Percentiles rank a stretch among this genome's conserved stretches.
Conservation (phyloP, 2,329 filamentous ascomycete species). For the Arthrobotrys entomopaga region DNA sequence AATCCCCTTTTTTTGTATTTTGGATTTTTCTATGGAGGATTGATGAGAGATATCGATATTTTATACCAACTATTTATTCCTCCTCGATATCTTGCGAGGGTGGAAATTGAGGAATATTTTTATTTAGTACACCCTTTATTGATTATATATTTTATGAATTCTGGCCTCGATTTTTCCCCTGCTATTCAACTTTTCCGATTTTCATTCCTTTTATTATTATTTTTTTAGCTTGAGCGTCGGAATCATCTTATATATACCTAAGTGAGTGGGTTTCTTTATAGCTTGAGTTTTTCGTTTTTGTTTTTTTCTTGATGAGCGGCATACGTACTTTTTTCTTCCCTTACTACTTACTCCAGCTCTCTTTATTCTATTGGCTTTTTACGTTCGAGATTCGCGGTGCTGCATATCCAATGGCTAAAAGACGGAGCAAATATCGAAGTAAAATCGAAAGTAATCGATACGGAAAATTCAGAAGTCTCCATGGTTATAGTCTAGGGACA, state of each 20-base stretch:
- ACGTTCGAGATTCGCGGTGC: background rate
- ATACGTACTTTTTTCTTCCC: background rate
- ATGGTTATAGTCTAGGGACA: too few relatives aligned
- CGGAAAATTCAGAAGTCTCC: background rate
- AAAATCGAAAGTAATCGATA: constrained; percentile 1
- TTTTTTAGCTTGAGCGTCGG: constrained; percentile 22
- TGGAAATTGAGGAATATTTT: constrained; percentile 9
- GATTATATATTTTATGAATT: constrained; percentile 17
- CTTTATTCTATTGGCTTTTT: background rate
- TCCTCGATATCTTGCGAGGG: background rate
- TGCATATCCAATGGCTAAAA: background rate
- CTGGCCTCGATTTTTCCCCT: background rate
- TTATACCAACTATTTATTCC: constrained; percentile 8
- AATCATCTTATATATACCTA: constrained; percentile 8
- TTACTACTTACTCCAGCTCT: background rate
- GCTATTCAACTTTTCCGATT: background rate
- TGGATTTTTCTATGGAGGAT: background rate
- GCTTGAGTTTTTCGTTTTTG: background rate
- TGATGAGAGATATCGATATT: background rate
- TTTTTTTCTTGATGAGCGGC: background rate
- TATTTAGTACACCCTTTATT: constrained; percentile 1
- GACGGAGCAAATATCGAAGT: background rate
- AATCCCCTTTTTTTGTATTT: constrained; percentile 16
- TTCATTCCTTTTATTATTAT: background rate
- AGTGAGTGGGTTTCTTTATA: background rate